phyloP scores from a whole-genome alignment of 495 filamentous ascomycete species.

The Aspergillus nidulans region DNA sequence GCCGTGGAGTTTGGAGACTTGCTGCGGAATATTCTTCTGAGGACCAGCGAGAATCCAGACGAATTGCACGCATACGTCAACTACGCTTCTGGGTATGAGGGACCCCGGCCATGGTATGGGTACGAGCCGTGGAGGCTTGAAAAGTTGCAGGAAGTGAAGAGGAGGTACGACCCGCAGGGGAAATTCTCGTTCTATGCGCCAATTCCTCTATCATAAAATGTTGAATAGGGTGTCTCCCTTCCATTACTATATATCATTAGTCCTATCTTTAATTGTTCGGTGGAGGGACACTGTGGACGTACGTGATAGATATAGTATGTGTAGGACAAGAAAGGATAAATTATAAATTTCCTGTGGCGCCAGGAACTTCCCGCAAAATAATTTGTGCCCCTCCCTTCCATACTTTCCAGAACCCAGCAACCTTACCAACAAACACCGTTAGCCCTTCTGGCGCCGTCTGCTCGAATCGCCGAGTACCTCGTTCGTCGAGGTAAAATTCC shows the following conservation, averaged over 20 bases:
- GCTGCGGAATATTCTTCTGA: conserved; percentile 18
- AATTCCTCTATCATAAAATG: not conserved
- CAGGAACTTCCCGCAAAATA: conserved; percentile 9
- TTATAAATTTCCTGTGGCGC: conserved; percentile 1
- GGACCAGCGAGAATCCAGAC: conserved; percentile 13
- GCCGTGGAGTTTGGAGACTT: conserved; percentile 17
- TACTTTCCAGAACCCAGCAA: not conserved
- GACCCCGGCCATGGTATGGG: conserved; percentile 37
- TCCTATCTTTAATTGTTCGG: not conserved
- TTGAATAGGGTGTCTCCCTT: not conserved
- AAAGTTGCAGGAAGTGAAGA: conserved; percentile 10
- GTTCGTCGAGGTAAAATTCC: conserved; percentile 48
- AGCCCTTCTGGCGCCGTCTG: conserved; percentile 54
- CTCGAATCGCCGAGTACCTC: conserved; percentile 55
- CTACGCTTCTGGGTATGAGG: conserved; percentile 44
- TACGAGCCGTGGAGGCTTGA: conserved; percentile 42
- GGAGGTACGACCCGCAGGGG: conserved; percentile 9
- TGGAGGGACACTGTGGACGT: not conserved
- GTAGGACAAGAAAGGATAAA: not conserved
- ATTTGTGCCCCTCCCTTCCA: conserved; percentile 5
- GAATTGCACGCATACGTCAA: conserved; percentile 43
- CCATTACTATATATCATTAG: not conserved
- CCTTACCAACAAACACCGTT: not conserved
- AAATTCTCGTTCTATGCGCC: conserved; percentile 11
- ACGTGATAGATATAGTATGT: not conserved